Conservation (phyloP, 305 asterid species). For the Fraxinus angustifolia region DNA sequence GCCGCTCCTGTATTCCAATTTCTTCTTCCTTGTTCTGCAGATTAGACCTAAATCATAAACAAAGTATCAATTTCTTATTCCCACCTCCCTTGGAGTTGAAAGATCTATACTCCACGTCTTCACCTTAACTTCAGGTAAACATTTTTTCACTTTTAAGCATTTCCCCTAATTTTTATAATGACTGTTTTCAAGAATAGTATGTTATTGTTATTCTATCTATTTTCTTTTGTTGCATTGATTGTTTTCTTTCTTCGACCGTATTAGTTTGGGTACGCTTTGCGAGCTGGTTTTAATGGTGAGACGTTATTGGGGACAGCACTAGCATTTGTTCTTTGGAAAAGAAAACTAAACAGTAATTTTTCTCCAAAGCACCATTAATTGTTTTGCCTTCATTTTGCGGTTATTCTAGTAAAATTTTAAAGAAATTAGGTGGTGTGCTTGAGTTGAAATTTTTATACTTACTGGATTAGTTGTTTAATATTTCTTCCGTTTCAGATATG, state of each 20-base stretch:
- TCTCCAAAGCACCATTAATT: background rate
- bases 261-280: background rate
- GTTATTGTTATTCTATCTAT: background rate
- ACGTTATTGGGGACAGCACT: background rate
- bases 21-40: slow-evolving; percentile 5
- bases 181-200: background rate
- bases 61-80: slow-evolving; percentile 15
- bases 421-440: slow-evolving; percentile 22
- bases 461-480: slow-evolving; percentile 11
- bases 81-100: slow-evolving; percentile 16
- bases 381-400: slow-evolving; percentile 6
- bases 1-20: slow-evolving; percentile 22
- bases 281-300: background rate
- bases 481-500: slow-evolving; percentile 24
- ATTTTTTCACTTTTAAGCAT: background rate
- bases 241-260: background rate
- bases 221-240: background rate
- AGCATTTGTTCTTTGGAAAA: background rate
- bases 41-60: slow-evolving; percentile 19
- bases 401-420: background rate
- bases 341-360: background rate
- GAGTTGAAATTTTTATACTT: slow-evolving; percentile 16
- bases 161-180: background rate
- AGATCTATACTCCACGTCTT: slow-evolving; percentile 31
- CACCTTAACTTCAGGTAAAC: slow-evolving; percentile 25